A percentile compares a stretch with the other conserved stretches of the same genome.
Evolutionary conservation across 192 early-diverging fungal genomes (phyloP).

Genomic region (Rhizophlyctis rosea): DNA sequence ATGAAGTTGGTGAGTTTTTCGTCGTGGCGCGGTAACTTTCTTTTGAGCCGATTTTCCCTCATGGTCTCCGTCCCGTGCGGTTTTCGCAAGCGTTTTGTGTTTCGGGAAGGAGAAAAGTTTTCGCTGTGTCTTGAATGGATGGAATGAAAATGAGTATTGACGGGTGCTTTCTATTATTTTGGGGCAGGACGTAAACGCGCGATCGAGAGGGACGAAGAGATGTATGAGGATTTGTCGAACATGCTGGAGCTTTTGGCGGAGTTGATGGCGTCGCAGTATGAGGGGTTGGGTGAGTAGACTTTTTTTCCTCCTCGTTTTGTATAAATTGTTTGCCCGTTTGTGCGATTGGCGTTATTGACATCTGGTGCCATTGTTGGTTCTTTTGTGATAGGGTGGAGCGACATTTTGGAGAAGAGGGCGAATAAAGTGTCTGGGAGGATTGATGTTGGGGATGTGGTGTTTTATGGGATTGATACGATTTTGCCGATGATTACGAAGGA

Average conservation of each 20-base stretch:
- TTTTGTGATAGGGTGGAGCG: slow-evolving; percentile 21
- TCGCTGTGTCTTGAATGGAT: no score
- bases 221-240: slow-evolving; percentile 60
- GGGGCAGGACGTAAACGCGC: slow-evolving; percentile 43
- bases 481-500: slow-evolving; percentile 68
- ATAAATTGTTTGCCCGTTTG: not conserved
- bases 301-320: not conserved
- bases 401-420: slow-evolving; percentile 29
- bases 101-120: no score
- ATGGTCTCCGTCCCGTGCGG: no score
- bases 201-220: slow-evolving; percentile 58
- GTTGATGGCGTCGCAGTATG: slow-evolving; percentile 57
- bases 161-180: no score
- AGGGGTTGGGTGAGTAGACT: slow-evolving; percentile 44
- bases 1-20: slow-evolving; percentile 47
- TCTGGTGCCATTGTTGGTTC: not conserved
- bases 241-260: slow-evolving; percentile 58
- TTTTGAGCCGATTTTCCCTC: no score
- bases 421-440: slow-evolving; percentile 13
- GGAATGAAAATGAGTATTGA: not conserved
- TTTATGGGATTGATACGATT: slow-evolving; percentile 66
- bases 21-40: no score
- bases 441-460: slow-evolving; percentile 63
- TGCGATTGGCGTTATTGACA: not conserved
- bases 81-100: no score